Base-by-base conservation (phyloP, 2,329 filamentous ascomycete genomes). In the Fusarium oxysporum region DNA sequence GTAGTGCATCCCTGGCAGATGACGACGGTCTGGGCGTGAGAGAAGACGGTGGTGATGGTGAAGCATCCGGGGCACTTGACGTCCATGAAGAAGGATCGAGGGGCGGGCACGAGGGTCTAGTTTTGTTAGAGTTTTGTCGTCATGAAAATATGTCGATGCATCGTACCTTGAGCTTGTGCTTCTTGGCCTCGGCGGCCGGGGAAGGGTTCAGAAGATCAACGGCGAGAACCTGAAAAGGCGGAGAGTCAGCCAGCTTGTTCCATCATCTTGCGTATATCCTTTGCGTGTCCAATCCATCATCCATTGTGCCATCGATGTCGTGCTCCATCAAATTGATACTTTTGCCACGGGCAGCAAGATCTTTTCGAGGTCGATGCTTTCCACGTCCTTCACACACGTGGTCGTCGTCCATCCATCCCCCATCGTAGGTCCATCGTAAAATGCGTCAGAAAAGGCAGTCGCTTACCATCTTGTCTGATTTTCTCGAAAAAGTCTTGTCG, bases 51-150 rank as follows among this genome's bases (percentile, higher is more conserved):
- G 86, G 96, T 99, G 92, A 99, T 99, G 87, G 95, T 98, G 93
- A 98, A 99, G 94, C 96, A 99, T 83, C 96, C 96, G 85, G 96
- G 96, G 93, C 96, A 99, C 93, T 99, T 99, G 90, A 99, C 96
- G 86, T 99, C 96, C 96, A 99, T 99, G 94, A 99, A 99, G 93
- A 98, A 99, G 80, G 96, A 98, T 86, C 96, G 94, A 82, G 96
- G 96, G 78, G 91, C 92, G 82, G 96, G 96, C 85, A 99, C 96
- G 82, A 99, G 93, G 80, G 91, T 95, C 95, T 97, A 73, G 61
- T 51, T 21, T 62, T 68, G 71, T 81, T 75, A 77, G 74, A 73
- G 73, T 64, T 68, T 60, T 63, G 65, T 63, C 61, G 70, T 64
- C 37, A 69, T 66, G n/a, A 48, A 43, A 38, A 55, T 72, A 61